Conservation (phyloP, 768 basidiomycete genomes). For the Rickenella mellea region DNA sequence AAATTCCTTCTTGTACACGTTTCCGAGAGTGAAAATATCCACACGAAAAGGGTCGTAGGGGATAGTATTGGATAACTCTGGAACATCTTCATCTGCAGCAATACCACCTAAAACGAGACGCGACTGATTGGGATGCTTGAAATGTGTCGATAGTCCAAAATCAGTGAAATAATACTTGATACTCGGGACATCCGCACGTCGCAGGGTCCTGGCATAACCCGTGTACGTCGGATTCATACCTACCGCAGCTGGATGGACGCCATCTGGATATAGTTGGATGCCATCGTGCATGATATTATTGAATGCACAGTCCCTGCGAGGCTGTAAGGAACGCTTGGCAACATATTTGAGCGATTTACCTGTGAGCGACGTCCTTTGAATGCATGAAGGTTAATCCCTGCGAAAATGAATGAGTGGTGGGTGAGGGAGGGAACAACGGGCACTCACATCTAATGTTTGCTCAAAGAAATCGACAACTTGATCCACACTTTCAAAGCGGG, state of each 20-base stretch:
- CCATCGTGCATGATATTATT: constrained; percentile 19
- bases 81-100: background rate
- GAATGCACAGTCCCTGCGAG: constrained; percentile 12
- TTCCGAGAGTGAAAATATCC: constrained; percentile 19
- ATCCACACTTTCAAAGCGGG: constrained; percentile 12
- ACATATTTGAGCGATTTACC: background rate
- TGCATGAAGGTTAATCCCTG: constrained; percentile 8
- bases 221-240: background rate
- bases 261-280: constrained; percentile 6
- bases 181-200: background rate
- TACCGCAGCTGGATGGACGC: constrained; percentile 11
- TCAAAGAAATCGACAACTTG: constrained; percentile 15
- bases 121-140: background rate
- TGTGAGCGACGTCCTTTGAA: constrained; percentile 3
- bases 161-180: constrained; percentile 12
- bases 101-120: constrained; percentile 9
- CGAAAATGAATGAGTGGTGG: too few relatives aligned
- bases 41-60: constrained; percentile 21
- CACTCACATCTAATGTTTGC: constrained; percentile 14
- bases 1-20: constrained; percentile 10
- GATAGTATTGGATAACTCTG: background rate
- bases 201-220: background rate
- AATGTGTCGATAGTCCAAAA: constrained; percentile 10
- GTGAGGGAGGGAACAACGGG: too few relatives aligned
- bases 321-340: background rate